Evolutionary conservation across 345 rosid genomes (phyloP).

Genomic region (Populus pruinosa): DNA sequence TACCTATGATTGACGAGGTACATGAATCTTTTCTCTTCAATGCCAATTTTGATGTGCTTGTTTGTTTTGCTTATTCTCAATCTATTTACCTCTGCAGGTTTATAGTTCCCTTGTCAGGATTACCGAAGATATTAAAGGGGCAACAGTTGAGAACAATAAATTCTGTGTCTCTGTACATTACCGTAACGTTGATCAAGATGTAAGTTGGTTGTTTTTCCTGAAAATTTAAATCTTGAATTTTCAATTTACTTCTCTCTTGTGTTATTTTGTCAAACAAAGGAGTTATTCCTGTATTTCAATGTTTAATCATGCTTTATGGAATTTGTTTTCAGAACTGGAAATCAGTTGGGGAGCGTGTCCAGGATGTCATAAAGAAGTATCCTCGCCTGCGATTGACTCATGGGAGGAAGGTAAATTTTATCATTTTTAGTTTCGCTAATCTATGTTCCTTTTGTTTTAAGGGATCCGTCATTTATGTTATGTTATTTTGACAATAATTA

Average conservation of each 20-base stretch:
- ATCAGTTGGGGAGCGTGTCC: constrained; percentile 51
- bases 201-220: constrained; percentile 4
- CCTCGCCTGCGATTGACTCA: constrained; percentile 59
- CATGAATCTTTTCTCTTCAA: background rate
- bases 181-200: constrained; percentile 86
- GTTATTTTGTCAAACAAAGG: background rate
- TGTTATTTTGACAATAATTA: constrained; percentile 21
- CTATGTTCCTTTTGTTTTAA: background rate
- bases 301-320: background rate
- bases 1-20: constrained; percentile 68
- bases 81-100: constrained; percentile 46
- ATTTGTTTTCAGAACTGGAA: constrained; percentile 20
- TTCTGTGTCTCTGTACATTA: constrained; percentile 94
- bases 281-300: constrained; percentile 1
- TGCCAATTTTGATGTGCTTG: background rate
- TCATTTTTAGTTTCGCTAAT: background rate
- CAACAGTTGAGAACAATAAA: constrained; percentile 76
- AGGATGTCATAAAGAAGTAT: constrained; percentile 46
- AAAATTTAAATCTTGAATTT: background rate
- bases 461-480: background rate
- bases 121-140: constrained; percentile 68
- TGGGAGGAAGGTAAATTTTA: constrained; percentile 64
- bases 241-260: background rate
- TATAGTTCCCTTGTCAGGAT: constrained; percentile 50
- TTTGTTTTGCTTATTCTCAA: background rate